These are phyloP conservation scores for Brassica carinata DNA, from an alignment of 345 rosid genomes.

Conservation along the genomic window DNA sequence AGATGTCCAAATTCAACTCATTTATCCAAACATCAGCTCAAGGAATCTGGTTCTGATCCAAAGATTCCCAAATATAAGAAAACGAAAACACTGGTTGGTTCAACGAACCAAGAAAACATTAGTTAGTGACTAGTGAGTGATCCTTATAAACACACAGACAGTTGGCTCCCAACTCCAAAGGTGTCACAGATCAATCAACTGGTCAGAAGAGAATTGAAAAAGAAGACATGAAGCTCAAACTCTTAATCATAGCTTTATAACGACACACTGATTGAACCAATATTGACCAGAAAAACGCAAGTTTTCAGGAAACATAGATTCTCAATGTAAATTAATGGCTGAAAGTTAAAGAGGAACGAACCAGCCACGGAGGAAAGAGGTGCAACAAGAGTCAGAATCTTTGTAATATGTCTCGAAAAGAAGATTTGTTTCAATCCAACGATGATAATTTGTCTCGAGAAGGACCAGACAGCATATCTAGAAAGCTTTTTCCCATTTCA, in stretches of 20 bases:
- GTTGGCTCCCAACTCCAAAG: neutral
- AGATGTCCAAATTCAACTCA: conserved; percentile 27
- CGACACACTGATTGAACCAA: neutral
- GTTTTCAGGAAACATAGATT: neutral
- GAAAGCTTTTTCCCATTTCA: neutral
- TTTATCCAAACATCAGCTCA: conserved; percentile 27
- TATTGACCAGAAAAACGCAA: conserved; percentile 7
- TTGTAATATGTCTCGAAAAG: no score
- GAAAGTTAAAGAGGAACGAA: conserved; percentile 34
- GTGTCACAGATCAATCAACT: conserved; percentile 16
- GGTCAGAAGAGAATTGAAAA: neutral
- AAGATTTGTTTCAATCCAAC: no score
- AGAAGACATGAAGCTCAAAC: neutral
- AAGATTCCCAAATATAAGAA: neutral
- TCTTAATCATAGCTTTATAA: conserved; percentile 4
- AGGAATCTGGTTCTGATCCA: conserved; percentile 30
- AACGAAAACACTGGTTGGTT: neutral
- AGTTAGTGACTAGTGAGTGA: neutral
- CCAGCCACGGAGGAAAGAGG: conserved; percentile 76
- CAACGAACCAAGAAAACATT: conserved; percentile 5
- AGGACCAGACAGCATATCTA: neutral
- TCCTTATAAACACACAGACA: neutral
- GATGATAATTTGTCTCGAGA: no score
- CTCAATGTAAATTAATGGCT: neutral
- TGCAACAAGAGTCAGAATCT: neutral